Evolutionary conservation across 2,329 filamentous ascomycete genomes (phyloP).

Genomic region (Colletotrichum lupini): DNA sequence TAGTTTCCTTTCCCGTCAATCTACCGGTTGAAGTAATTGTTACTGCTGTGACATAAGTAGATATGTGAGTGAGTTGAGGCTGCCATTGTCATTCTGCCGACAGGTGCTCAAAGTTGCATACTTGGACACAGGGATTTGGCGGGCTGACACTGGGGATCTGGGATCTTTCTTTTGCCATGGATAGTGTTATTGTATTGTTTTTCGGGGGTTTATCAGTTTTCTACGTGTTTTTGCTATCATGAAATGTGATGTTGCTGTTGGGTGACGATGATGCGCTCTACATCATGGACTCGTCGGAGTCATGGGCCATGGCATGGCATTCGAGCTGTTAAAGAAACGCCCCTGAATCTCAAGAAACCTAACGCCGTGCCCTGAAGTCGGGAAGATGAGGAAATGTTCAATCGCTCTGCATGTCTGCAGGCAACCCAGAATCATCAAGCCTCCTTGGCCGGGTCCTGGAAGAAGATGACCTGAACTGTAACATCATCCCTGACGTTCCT

Average conservation of each 20-base stretch:
- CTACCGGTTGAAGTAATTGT: neutral
- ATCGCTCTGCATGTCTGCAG: neutral
- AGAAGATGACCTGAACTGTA: slow-evolving; percentile 85
- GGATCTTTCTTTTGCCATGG: neutral
- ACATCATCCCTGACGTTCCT: slow-evolving; percentile 77
- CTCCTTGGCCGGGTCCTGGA: slow-evolving; percentile 19
- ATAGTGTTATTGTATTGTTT: neutral
- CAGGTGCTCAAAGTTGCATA: neutral
- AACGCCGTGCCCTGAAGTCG: neutral
- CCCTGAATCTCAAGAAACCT: neutral
- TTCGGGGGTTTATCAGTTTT: neutral
- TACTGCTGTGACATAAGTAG: too few relatives aligned
- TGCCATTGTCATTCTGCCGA: neutral
- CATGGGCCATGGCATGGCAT: neutral
- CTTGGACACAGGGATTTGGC: neutral
- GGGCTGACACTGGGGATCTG: neutral
- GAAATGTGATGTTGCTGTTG: neutral
- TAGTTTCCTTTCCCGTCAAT: neutral
- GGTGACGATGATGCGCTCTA: neutral
- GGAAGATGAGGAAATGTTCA: neutral
- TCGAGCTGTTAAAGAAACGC: neutral
- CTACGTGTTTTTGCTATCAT: neutral
- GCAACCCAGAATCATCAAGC: neutral
- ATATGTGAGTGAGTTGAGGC: neutral
- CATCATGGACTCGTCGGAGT: neutral